These are phyloP conservation scores for Aquilaria malaccensis DNA, from an alignment of 345 rosid species.

Conservation along the genomic window DNA sequence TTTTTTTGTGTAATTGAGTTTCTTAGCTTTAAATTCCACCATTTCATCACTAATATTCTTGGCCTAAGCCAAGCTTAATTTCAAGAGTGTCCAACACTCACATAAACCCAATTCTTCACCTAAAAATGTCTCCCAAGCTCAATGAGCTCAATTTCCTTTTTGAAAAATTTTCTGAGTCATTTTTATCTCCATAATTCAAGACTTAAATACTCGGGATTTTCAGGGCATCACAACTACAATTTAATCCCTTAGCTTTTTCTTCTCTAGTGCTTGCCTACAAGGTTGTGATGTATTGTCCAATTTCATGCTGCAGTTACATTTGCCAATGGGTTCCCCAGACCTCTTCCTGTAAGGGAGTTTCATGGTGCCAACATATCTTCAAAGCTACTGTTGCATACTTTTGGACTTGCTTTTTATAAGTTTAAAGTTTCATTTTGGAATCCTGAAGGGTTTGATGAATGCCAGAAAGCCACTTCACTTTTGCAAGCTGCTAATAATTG, in stretches of 20 bases:
- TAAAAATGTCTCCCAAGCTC: no score
- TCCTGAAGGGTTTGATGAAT: slow-evolving; percentile 40
- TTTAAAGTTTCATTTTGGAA: slow-evolving; percentile 74
- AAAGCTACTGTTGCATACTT: slow-evolving; percentile 54
- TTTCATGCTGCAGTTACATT: not conserved
- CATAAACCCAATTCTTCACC: no score
- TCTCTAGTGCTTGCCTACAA: not conserved
- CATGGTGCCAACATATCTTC: slow-evolving; percentile 18
- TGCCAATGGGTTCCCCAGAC: slow-evolving; percentile 6
- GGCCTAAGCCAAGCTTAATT: no score
- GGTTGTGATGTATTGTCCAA: not conserved
- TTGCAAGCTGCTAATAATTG: slow-evolving; percentile 58
- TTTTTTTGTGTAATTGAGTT: no score
- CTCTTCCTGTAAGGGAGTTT: slow-evolving; percentile 24
- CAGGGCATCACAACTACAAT: no score
- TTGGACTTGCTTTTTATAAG: slow-evolving; percentile 84
- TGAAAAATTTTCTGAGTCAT: no score
- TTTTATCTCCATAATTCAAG: no score
- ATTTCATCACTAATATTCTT: no score
- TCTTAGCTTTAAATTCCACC: no score
- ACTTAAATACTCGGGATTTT: no score
- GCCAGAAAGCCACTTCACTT: slow-evolving; percentile 48
- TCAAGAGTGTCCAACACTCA: no score
- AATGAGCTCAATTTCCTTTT: no score
- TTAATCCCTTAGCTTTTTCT: not conserved